A percentile compares a stretch with the other conserved stretches of the same genome.
Evolutionary conservation across 768 basidiomycete genomes (phyloP).

Genomic region (Hypholoma fasciculare): DNA sequence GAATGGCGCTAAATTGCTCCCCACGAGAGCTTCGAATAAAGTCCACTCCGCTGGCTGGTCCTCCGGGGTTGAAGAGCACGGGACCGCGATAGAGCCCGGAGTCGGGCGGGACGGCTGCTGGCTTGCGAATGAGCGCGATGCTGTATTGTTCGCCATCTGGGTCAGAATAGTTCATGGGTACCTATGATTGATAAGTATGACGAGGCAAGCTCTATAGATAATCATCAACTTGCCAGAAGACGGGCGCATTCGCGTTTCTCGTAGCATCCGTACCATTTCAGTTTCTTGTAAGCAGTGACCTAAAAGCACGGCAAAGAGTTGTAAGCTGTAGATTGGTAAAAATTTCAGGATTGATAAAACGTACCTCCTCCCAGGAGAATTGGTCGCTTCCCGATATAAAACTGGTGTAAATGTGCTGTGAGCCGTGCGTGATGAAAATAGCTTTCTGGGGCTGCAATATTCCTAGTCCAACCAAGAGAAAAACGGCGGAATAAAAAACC

Average conservation of each 20-base stretch:
- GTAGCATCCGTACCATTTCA: conserved; percentile 10
- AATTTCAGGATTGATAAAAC: neutral
- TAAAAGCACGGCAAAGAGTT: neutral
- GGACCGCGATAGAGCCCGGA: conserved; percentile 41
- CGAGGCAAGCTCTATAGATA: neutral
- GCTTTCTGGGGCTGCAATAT: neutral
- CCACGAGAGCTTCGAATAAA: conserved; percentile 22
- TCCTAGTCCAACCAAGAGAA: neutral
- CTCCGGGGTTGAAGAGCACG: conserved; percentile 46
- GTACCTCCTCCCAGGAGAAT: neutral
- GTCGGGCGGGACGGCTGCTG: conserved; percentile 25
- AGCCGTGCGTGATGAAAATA: neutral
- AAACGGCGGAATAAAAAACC: too few species aligned
- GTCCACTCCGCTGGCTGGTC: conserved; percentile 46
- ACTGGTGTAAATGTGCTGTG: neutral
- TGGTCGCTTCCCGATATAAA: neutral
- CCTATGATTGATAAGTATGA: neutral
- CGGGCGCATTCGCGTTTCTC: conserved; percentile 10
- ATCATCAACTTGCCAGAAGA: conserved; percentile 2
- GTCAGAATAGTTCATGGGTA: conserved; percentile 14
- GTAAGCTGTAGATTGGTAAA: neutral
- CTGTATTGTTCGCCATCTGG: conserved; percentile 35
- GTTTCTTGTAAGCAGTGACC: conserved; percentile 4
- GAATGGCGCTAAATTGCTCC: conserved; percentile 22
- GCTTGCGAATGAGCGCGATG: conserved; percentile 43